These are phyloP conservation scores for Amylocystis lapponica DNA, from an alignment of 768 basidiomycete genomes.

Conservation along the genomic window DNA sequence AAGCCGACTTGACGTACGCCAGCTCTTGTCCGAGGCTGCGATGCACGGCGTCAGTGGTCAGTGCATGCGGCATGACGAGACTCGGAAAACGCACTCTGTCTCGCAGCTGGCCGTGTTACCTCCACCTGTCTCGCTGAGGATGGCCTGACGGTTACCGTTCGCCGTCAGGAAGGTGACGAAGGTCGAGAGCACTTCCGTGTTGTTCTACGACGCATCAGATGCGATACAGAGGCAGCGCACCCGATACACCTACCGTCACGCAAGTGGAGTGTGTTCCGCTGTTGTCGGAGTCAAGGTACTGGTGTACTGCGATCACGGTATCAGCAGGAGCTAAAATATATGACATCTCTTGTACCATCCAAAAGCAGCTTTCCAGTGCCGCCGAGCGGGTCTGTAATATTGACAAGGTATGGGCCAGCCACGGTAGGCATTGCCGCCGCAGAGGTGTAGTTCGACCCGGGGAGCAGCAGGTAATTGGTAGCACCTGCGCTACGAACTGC, in stretches of 20 bases:
- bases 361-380: slow-evolving; percentile 34
- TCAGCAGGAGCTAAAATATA: background rate
- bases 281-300: slow-evolving; percentile 41
- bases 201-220: slow-evolving; percentile 28
- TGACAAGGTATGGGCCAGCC: slow-evolving; percentile 31
- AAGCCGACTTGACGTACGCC: slow-evolving; percentile 35
- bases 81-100: slow-evolving; percentile 16
- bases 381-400: slow-evolving; percentile 36
- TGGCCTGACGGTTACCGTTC: slow-evolving; percentile 37
- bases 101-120: slow-evolving; percentile 35
- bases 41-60: background rate
- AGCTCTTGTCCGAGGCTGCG: slow-evolving; percentile 33
- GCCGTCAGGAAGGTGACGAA: slow-evolving; percentile 38
- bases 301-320: slow-evolving; percentile 26
- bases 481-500: slow-evolving; percentile 38
- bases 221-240: background rate
- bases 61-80: slow-evolving; percentile 5
- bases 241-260: slow-evolving; percentile 19
- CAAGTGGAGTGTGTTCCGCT: slow-evolving; percentile 34
- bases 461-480: slow-evolving; percentile 37
- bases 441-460: slow-evolving; percentile 36
- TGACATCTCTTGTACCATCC: slow-evolving; percentile 24
- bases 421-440: slow-evolving; percentile 27
- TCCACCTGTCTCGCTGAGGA: slow-evolving; percentile 40
- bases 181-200: slow-evolving; percentile 36